Conservation (phyloP, 108 stramenopile species). For the Nitzschia inconspicua region DNA sequence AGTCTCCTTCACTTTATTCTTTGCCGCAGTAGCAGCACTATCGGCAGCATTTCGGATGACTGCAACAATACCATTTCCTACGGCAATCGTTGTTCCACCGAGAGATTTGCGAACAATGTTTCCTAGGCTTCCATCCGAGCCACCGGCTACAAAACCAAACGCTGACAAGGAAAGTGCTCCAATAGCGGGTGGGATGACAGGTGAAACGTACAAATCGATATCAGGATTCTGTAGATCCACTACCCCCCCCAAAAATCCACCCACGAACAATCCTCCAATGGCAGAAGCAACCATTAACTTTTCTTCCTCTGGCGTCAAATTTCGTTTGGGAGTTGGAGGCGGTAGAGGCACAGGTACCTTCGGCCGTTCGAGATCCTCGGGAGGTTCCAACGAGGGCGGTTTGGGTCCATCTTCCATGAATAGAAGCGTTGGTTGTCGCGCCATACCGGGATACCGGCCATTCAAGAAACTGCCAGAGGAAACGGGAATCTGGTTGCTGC, state of each 20-base stretch:
- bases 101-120: conserved; percentile 35
- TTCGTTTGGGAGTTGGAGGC: not conserved
- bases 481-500: no score
- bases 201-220: conserved; percentile 14
- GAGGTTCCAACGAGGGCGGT: no score
- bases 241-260: conserved; percentile 10
- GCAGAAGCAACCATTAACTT: conserved; percentile 13
- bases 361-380: conserved; percentile 3
- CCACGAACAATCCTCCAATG: conserved; percentile 19
- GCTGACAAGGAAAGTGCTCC: conserved; percentile 31
- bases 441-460: no score
- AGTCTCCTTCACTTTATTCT: conserved; percentile 42
- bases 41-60: conserved; percentile 24
- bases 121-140: conserved; percentile 30
- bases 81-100: conserved; percentile 26
- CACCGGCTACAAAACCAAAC: conserved; percentile 34
- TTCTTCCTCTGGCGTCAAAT: conserved; percentile 18
- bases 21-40: conserved; percentile 28
- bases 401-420: no score
- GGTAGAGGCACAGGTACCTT: conserved; percentile 4
- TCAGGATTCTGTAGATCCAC: conserved; percentile 7
- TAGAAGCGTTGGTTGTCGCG: no score
- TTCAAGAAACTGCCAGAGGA: no score
- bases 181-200: conserved; percentile 42
- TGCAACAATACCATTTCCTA: conserved; percentile 11